phyloP scores from a whole-genome alignment of 2,329 filamentous ascomycete species.

The Elsinoe ampelina region DNA sequence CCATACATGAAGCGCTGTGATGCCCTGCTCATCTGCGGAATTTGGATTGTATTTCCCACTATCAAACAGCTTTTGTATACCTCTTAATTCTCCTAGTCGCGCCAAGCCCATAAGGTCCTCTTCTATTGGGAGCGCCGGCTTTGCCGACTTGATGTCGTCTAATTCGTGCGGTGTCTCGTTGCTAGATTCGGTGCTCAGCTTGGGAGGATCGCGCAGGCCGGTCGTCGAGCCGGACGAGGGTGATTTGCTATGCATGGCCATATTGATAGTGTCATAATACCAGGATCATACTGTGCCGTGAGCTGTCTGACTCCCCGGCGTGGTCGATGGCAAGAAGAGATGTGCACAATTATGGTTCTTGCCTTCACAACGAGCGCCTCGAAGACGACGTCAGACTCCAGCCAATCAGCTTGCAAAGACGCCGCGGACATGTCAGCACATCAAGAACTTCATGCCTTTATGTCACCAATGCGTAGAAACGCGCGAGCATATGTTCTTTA shows the following conservation, averaged over 20 bases:
- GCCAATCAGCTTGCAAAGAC: slow-evolving; percentile 8
- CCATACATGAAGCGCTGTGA: slow-evolving; percentile 86
- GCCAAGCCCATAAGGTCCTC: slow-evolving; percentile 95
- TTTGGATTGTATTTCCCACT: slow-evolving; percentile 70
- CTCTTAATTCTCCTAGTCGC: slow-evolving; percentile 72
- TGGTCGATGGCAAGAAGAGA: neutral
- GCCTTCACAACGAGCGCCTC: neutral
- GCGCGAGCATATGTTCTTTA: neutral
- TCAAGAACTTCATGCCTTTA: neutral
- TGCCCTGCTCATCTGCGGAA: slow-evolving; percentile 81
- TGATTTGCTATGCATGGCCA: slow-evolving; percentile 1
- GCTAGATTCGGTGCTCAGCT: neutral
- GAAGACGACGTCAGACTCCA: neutral
- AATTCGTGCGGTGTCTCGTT: slow-evolving; percentile 21
- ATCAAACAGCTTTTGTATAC: slow-evolving; percentile 85
- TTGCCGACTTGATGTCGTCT: slow-evolving; percentile 27
- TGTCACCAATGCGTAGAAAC: neutral
- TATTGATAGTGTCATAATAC: neutral
- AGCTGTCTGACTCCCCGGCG: neutral
- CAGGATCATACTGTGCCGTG: neutral
- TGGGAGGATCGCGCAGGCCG: neutral
- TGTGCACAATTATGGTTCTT: neutral
- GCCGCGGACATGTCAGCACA: slow-evolving; percentile 6
- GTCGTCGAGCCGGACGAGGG: neutral
- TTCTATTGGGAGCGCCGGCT: slow-evolving; percentile 42